A percentile compares a stretch with the other conserved stretches of the same genome.
These are phyloP conservation scores for Cyclotella choctawhatcheeana DNA, from an alignment of 108 stramenopile species.

Conservation along the genomic window DNA sequence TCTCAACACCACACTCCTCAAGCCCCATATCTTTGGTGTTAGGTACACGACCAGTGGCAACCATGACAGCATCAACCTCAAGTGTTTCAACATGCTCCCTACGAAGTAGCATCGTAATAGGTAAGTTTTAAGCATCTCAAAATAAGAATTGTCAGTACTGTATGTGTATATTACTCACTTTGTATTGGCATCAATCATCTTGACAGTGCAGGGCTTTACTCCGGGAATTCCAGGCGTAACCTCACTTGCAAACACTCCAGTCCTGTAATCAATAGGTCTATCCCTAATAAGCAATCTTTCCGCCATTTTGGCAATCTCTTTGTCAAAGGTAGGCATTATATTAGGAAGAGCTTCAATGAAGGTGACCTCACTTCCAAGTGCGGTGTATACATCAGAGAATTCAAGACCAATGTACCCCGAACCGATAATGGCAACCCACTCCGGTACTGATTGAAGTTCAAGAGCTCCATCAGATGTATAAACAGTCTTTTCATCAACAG, in stretches of 20 bases:
- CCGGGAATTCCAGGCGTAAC: slow-evolving; percentile 96
- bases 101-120: background rate
- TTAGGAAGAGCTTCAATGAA: slow-evolving; percentile 95
- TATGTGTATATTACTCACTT: slow-evolving; percentile 68
- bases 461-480: slow-evolving; percentile 97
- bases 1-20: slow-evolving; percentile 88
- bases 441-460: slow-evolving; percentile 89
- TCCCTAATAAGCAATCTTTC: slow-evolving; percentile 95
- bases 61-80: slow-evolving; percentile 97
- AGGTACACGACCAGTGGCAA: slow-evolving; percentile 97
- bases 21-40: slow-evolving; percentile 96
- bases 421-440: slow-evolving; percentile 98
- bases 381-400: slow-evolving; percentile 98
- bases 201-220: slow-evolving; percentile 96
- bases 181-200: slow-evolving; percentile 99
- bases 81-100: slow-evolving; percentile 96
- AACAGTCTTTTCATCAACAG: slow-evolving; percentile 96
- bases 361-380: slow-evolving; percentile 95
- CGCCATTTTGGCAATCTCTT: slow-evolving; percentile 96
- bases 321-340: slow-evolving; percentile 98
- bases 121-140: slow-evolving; percentile 9
- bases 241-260: slow-evolving; percentile 92
- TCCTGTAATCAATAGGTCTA: slow-evolving; percentile 93
- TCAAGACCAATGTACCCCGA: slow-evolving; percentile 99
- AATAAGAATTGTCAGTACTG: background rate